Evolutionary conservation across 139 green algal species (phyloP).

Genomic region (Volvox reticuliferus): DNA sequence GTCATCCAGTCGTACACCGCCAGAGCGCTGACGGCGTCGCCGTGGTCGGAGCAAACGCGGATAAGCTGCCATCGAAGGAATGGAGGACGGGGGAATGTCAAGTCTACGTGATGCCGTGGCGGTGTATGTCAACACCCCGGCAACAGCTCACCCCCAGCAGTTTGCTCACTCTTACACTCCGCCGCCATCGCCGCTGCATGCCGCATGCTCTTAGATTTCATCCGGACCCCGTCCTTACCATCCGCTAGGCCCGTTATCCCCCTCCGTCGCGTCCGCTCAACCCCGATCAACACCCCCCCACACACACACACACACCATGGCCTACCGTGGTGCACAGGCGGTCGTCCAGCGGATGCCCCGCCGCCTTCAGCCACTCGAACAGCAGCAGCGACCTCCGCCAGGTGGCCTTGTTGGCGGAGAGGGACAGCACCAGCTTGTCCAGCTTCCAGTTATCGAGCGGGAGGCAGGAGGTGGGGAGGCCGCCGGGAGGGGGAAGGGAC

Average conservation of each 20-base stretch:
- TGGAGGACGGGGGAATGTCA: neutral
- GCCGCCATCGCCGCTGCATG: too few species aligned
- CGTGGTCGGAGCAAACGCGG: conserved; percentile 82
- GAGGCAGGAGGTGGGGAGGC: conserved; percentile 45
- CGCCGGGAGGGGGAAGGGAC: conserved; percentile 50
- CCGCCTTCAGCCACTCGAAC: conserved; percentile 81
- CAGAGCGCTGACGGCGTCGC: conserved; percentile 77
- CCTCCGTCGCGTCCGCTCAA: too few species aligned
- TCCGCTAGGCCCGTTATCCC: too few species aligned
- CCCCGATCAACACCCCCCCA: neutral
- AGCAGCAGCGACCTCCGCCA: conserved; percentile 83
- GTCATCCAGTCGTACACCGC: conserved; percentile 92
- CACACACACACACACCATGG: too few species aligned
- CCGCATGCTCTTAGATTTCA: too few species aligned
- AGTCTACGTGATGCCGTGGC: too few species aligned
- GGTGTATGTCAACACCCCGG: too few species aligned
- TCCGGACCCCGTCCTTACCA: too few species aligned
- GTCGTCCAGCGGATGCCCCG: conserved; percentile 81
- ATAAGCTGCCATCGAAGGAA: conserved; percentile 72
- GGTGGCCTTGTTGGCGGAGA: conserved; percentile 81
- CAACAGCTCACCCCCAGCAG: too few species aligned
- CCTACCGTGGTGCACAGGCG: conserved; percentile 85
- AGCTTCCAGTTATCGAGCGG: conserved; percentile 83
- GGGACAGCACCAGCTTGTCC: conserved; percentile 84
- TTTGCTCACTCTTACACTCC: too few species aligned